Evolutionary conservation across 768 basidiomycete genomes (phyloP).

Genomic region (Xerocomus potaroensis): DNA sequence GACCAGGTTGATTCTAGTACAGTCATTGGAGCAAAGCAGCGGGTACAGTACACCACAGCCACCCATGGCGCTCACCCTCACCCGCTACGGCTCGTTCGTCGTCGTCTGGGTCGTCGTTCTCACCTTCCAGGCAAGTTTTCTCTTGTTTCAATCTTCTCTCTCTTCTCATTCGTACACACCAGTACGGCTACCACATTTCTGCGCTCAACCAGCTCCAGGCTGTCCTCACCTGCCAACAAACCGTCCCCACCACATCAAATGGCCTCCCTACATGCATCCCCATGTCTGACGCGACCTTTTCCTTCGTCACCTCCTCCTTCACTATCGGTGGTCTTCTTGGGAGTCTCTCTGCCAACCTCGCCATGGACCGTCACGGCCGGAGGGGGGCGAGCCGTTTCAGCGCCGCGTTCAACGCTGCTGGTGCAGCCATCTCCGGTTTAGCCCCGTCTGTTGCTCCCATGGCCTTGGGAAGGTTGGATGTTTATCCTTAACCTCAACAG

Average conservation of each 20-base stretch:
- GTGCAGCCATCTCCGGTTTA: conserved; percentile 64
- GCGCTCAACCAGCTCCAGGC: conserved; percentile 86
- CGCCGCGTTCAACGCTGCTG: conserved; percentile 50
- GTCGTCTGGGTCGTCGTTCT: conserved; percentile 65
- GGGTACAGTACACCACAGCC: too few species aligned
- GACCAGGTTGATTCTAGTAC: background rate
- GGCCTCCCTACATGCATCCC: conserved; percentile 71
- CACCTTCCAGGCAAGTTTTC: conserved; percentile 46
- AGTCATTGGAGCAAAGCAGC: too few species aligned
- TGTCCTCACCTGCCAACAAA: conserved; percentile 63
- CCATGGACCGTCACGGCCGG: conserved; percentile 71
- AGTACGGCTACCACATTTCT: conserved; percentile 94
- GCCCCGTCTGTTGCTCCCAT: conserved; percentile 53
- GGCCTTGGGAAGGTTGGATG: conserved; percentile 60
- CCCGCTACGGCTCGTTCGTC: conserved; percentile 58
- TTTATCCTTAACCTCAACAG: background rate
- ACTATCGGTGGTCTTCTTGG: conserved; percentile 85
- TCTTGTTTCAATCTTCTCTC: background rate
- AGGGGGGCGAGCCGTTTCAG: conserved; percentile 61
- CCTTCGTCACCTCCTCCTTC: conserved; percentile 79
- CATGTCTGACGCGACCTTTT: conserved; percentile 75
- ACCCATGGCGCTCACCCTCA: conserved; percentile 16
- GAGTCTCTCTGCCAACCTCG: conserved; percentile 59
- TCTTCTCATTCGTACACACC: background rate
- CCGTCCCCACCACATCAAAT: conserved; percentile 17